phyloP scores from a whole-genome alignment of 2,329 filamentous ascomycete genomes.

The Sporothrix phasma region DNA sequence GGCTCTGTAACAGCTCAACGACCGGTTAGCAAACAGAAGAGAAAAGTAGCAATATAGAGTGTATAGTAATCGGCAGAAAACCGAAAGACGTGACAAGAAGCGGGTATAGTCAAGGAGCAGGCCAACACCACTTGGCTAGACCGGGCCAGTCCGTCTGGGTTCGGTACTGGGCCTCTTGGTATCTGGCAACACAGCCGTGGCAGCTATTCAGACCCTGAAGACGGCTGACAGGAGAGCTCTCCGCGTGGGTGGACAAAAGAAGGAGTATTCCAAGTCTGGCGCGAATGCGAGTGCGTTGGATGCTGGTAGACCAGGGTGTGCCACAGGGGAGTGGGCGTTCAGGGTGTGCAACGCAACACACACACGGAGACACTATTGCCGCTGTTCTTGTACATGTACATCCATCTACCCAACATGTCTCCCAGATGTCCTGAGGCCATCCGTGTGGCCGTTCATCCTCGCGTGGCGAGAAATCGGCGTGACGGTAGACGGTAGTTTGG shows the following conservation, averaged over 20 bases:
- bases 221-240: neutral
- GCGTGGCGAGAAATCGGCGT: neutral
- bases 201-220: neutral
- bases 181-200: neutral
- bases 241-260: neutral
- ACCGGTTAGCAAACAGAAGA: neutral
- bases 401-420: neutral
- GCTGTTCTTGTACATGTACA: neutral
- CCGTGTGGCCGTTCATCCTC: neutral
- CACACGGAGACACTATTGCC: neutral
- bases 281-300: neutral
- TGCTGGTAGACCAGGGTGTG: neutral
- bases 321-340: conserved; percentile 14
- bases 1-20: neutral
- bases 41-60: neutral
- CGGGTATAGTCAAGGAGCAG: neutral
- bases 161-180: neutral
- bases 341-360: conserved; percentile 14
- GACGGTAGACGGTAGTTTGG: neutral
- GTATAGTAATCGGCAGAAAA: neutral
- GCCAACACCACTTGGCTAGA: neutral
- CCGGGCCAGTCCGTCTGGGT: neutral
- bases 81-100: neutral
- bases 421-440: neutral
- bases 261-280: neutral